A percentile compares a stretch with the other conserved stretches of the same genome.
These are phyloP conservation scores for Ophiosphaerella korrae DNA, from an alignment of 2,329 filamentous ascomycete genomes.

Conservation along the genomic window DNA sequence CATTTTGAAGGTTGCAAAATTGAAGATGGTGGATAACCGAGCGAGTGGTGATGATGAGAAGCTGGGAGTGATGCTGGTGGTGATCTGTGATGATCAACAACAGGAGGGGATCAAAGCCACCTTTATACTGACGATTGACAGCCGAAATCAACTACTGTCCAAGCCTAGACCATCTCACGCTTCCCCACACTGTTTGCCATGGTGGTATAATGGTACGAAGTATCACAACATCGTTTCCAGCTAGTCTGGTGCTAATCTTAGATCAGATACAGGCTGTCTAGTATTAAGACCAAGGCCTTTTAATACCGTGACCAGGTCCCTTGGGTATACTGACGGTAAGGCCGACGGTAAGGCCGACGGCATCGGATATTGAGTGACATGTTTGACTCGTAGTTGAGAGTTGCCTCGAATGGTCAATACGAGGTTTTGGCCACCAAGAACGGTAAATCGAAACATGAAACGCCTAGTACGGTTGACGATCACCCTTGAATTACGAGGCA, in stretches of 20 bases:
- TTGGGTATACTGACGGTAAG: constrained; percentile 19
- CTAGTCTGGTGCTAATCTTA: constrained; percentile 32
- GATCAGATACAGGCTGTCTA: constrained; percentile 17
- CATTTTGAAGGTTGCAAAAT: constrained; percentile 25
- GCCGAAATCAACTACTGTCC: neutral
- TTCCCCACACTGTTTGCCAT: constrained; percentile 10
- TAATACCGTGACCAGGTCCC: constrained; percentile 18
- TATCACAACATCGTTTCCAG: constrained; percentile 19
- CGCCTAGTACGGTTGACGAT: constrained; percentile 8
- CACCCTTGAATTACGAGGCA: constrained; percentile 8
- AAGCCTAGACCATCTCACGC: constrained; percentile 17
- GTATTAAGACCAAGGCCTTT: constrained; percentile 28
- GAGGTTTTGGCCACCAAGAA: constrained; percentile 18
- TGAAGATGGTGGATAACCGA: constrained; percentile 1
- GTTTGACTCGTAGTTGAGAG: constrained; percentile 15
- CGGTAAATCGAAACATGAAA: neutral
- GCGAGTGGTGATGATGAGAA: constrained; percentile 8
- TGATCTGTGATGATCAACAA: constrained; percentile 33
- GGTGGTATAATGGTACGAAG: constrained; percentile 19
- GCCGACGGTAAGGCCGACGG: constrained; percentile 25
- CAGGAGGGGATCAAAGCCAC: constrained; percentile 10
- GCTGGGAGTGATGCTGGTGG: constrained; percentile 26
- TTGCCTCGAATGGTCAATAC: constrained; percentile 17
- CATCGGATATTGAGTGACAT: constrained; percentile 30
- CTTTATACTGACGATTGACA: constrained; percentile 31